Evolutionary conservation across 768 basidiomycete species (phyloP).

Genomic region (Pholiota microspora): DNA sequence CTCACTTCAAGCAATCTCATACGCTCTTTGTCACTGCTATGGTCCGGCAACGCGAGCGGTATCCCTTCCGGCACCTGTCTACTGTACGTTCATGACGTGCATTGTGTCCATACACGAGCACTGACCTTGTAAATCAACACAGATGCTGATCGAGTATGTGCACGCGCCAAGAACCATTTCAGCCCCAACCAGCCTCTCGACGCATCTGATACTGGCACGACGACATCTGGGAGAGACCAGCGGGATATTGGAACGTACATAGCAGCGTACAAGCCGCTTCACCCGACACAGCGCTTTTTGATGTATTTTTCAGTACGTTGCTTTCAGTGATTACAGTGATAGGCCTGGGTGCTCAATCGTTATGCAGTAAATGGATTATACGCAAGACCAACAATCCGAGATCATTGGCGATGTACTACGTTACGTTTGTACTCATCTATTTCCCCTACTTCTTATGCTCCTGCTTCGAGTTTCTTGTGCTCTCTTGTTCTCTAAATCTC

Average conservation of each 20-base stretch:
- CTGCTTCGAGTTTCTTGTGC: no score
- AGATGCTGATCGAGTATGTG: slow-evolving; percentile 68
- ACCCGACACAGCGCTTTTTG: slow-evolving; percentile 22
- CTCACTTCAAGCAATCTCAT: slow-evolving; percentile 63
- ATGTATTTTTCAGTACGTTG: slow-evolving; percentile 29
- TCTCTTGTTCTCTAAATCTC: no score
- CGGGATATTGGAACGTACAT: slow-evolving; percentile 42
- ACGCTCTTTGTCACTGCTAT: slow-evolving; percentile 74
- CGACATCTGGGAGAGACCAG: slow-evolving; percentile 31
- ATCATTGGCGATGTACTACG: no score
- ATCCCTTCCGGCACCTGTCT: slow-evolving; percentile 79
- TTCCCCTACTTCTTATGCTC: no score
- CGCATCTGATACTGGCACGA: slow-evolving; percentile 34
- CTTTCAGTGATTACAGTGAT: no score
- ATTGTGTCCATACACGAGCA: no score
- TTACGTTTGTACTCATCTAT: no score
- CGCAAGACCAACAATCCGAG: no score
- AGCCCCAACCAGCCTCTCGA: slow-evolving; percentile 41
- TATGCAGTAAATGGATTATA: no score
- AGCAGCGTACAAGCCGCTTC: slow-evolving; percentile 40
- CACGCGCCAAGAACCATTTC: slow-evolving; percentile 18
- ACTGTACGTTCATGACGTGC: slow-evolving; percentile 55
- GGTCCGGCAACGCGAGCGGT: slow-evolving; percentile 76
- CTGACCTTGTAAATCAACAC: no score
- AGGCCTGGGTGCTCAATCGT: no score